Conservation (phyloP, 164 flowering plant species). For the Aristolochia fimbriata region DNA sequence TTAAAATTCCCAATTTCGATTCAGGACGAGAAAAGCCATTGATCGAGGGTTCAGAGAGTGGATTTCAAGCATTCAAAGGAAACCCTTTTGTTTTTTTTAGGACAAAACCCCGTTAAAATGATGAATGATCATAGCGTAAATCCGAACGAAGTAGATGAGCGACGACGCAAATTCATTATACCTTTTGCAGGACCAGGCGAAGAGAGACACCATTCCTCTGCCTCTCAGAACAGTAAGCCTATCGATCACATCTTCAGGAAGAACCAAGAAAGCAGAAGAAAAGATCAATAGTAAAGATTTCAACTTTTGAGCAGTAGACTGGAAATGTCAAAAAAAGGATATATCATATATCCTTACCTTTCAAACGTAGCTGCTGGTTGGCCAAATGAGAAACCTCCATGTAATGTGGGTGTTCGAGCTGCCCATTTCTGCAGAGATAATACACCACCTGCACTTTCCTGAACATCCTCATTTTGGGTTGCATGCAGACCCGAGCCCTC, state of each 20-base stretch:
- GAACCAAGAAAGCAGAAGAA: background rate
- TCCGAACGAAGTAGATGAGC: background rate
- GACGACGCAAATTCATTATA: constrained; percentile 5
- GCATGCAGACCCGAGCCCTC: constrained; percentile 16
- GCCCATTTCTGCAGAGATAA: constrained; percentile 55
- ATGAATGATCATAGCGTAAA: no score
- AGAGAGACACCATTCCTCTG: constrained; percentile 71
- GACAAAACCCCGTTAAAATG: no score
- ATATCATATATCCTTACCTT: constrained; percentile 9
- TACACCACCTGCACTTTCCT: constrained; percentile 44
- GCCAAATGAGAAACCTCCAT: constrained; percentile 50
- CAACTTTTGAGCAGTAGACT: no score
- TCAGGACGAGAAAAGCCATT: background rate
- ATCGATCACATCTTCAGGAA: constrained; percentile 51
- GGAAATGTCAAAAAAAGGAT: background rate
- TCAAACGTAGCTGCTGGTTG: constrained; percentile 11
- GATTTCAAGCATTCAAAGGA: no score
- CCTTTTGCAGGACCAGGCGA: constrained; percentile 98
- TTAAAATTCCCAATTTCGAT: no score
- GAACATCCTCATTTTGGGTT: constrained; percentile 19
- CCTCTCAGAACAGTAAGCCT: constrained; percentile 66
- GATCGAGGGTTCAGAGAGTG: no score
- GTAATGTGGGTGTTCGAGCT: constrained; percentile 64
- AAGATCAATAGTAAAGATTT: background rate
- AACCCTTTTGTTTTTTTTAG: no score